Evolutionary conservation across 2,329 filamentous ascomycete species (phyloP).

Genomic region (Colletotrichum scovillei): DNA sequence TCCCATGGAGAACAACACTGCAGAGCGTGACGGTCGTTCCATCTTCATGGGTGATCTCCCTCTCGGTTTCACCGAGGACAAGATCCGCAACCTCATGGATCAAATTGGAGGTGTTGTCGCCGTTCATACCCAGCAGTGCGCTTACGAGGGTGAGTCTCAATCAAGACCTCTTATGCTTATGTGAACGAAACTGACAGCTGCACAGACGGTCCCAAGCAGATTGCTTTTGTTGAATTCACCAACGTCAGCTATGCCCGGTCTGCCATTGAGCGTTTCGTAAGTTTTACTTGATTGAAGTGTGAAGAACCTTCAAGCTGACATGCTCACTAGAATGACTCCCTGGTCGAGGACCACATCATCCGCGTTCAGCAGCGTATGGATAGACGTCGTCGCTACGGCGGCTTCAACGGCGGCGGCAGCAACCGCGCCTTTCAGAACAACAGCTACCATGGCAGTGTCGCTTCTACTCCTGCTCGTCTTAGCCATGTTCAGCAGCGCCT

Average conservation of each 20-base stretch:
- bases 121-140: constrained; percentile 41
- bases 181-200: background rate
- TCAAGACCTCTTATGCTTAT: background rate
- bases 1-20: constrained; percentile 48
- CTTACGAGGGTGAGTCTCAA: constrained; percentile 16
- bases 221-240: constrained; percentile 54
- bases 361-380: constrained; percentile 48
- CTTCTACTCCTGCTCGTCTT: constrained; percentile 26
- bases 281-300: constrained; percentile 39
- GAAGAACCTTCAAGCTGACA: background rate
- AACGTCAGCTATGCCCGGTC: constrained; percentile 50
- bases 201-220: constrained; percentile 38
- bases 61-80: constrained; percentile 45
- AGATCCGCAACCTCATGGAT: constrained; percentile 51
- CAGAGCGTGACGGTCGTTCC: constrained; percentile 55
- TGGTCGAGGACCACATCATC: constrained; percentile 46
- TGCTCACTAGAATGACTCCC: constrained; percentile 45
- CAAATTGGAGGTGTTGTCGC: constrained; percentile 51
- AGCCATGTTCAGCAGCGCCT: background rate
- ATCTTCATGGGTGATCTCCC: constrained; percentile 61
- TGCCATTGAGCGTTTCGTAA: constrained; percentile 45
- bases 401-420: background rate
- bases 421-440: background rate
- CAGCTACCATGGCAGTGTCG: background rate
- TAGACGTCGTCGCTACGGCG: constrained; percentile 10